Percentiles rank a stretch among this genome's conserved stretches.
Evolutionary conservation across 176 grass and related monocot species (phyloP).

Genomic region (Aegilops bicornis): DNA sequence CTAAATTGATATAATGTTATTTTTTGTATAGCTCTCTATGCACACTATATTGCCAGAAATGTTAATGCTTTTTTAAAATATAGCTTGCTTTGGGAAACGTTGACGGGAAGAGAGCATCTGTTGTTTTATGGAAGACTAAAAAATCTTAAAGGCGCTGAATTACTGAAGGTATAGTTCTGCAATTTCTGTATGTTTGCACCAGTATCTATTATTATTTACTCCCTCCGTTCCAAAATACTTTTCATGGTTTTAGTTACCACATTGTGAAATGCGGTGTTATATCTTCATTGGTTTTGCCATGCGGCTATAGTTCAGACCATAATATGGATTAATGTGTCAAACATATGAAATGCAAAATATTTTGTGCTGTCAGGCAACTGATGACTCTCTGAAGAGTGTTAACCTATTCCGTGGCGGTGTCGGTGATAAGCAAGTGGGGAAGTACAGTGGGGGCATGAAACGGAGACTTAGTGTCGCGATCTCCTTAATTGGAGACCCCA

Average conservation of each 20-base stretch:
- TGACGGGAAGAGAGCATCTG: constrained; percentile 86
- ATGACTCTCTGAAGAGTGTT: constrained; percentile 78
- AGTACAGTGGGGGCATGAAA: constrained; percentile 94
- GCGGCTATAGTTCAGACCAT: background rate
- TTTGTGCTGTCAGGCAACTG: constrained; percentile 55
- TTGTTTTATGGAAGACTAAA: constrained; percentile 94
- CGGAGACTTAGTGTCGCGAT: constrained; percentile 79
- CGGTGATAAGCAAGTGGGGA: constrained; percentile 74
- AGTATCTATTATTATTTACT: background rate
- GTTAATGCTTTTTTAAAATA: constrained; percentile 24
- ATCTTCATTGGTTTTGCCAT: background rate
- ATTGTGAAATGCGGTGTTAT: background rate
- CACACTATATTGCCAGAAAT: background rate
- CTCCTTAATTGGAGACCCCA: constrained; percentile 72
- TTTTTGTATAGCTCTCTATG: background rate
- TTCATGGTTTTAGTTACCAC: too few species aligned
- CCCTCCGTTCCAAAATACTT: too few species aligned
- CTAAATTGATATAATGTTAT: background rate
- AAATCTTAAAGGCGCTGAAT: constrained; percentile 71
- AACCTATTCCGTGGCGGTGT: constrained; percentile 66
- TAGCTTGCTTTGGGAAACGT: constrained; percentile 96
- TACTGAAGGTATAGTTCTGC: constrained; percentile 51
- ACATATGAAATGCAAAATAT: constrained; percentile 12
- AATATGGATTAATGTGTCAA: background rate
- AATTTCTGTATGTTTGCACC: background rate